Percentiles rank a stretch among this genome's conserved stretches.
Evolutionary conservation across 2,329 filamentous ascomycete species (phyloP).

Genomic region (Arthroderma uncinatum): DNA sequence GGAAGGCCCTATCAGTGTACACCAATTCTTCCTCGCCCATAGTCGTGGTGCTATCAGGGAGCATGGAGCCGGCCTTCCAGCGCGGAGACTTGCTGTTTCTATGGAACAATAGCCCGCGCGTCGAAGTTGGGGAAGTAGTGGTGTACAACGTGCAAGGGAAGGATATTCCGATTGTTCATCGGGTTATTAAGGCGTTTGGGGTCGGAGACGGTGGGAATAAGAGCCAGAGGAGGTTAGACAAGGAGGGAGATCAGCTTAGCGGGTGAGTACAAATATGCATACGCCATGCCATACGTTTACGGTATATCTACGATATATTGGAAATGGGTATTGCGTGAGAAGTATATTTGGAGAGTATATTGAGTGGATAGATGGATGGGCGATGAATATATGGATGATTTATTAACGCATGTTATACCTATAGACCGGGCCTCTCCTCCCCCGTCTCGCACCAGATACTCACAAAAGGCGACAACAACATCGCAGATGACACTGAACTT

Average conservation of each 20-base stretch:
- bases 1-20: slow-evolving; percentile 75
- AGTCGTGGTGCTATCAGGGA: slow-evolving; percentile 55
- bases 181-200: slow-evolving; percentile 61
- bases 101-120: slow-evolving; percentile 51
- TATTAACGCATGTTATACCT: background rate
- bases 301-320: background rate
- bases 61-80: slow-evolving; percentile 58
- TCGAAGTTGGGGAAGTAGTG: slow-evolving; percentile 60
- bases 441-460: slow-evolving; percentile 49
- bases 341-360: background rate
- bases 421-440: background rate
- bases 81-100: slow-evolving; percentile 53
- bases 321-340: background rate
- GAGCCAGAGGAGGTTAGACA: slow-evolving; percentile 20
- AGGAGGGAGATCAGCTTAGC: slow-evolving; percentile 4
- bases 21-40: slow-evolving; percentile 62
- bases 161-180: slow-evolving; percentile 94
- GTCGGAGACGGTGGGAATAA: slow-evolving; percentile 35
- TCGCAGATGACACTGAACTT: slow-evolving; percentile 80
- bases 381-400: background rate
- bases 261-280: slow-evolving; percentile 6
- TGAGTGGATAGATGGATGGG: background rate
- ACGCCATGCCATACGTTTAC: background rate
- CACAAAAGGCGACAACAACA: slow-evolving; percentile 96
- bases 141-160: slow-evolving; percentile 83